phyloP scores from a whole-genome alignment of 2,329 filamentous ascomycete species.

The Cladophialophora psammophila region DNA sequence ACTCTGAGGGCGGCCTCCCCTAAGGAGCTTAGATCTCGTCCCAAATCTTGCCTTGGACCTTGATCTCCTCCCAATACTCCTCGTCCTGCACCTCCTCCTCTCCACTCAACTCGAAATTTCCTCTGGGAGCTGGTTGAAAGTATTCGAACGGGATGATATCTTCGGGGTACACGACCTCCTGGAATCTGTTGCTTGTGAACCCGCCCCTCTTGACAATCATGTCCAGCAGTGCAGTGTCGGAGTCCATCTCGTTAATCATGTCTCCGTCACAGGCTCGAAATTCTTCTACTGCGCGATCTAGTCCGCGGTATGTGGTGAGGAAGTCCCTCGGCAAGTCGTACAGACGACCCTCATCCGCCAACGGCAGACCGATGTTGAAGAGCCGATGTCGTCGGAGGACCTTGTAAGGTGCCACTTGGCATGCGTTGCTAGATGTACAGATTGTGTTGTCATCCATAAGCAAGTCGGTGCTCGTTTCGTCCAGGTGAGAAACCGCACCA shows the following conservation, averaged over 20 bases:
- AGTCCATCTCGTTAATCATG: not conserved
- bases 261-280: not conserved
- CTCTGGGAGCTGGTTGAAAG: not conserved
- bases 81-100: constrained; percentile 5
- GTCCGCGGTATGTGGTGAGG: constrained; percentile 24
- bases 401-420: constrained; percentile 19
- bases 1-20: not conserved
- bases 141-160: constrained; percentile 21
- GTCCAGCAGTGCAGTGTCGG: constrained; percentile 13
- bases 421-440: constrained; percentile 2
- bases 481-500: not conserved
- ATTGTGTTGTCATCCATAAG: constrained; percentile 4
- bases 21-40: constrained; percentile 13
- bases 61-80: constrained; percentile 26
- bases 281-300: constrained; percentile 20
- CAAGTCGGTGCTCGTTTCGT: constrained; percentile 3
- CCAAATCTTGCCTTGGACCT: constrained; percentile 26
- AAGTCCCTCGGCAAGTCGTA: not conserved
- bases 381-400: constrained; percentile 16
- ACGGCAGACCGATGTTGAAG: constrained; percentile 9
- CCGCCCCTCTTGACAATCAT: constrained; percentile 17
- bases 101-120: not conserved
- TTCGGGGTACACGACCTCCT: constrained; percentile 30
- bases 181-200: not conserved
- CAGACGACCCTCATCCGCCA: not conserved